These are phyloP conservation scores for Desmodesmus armatus DNA, from an alignment of 139 green algal species.

Conservation along the genomic window DNA sequence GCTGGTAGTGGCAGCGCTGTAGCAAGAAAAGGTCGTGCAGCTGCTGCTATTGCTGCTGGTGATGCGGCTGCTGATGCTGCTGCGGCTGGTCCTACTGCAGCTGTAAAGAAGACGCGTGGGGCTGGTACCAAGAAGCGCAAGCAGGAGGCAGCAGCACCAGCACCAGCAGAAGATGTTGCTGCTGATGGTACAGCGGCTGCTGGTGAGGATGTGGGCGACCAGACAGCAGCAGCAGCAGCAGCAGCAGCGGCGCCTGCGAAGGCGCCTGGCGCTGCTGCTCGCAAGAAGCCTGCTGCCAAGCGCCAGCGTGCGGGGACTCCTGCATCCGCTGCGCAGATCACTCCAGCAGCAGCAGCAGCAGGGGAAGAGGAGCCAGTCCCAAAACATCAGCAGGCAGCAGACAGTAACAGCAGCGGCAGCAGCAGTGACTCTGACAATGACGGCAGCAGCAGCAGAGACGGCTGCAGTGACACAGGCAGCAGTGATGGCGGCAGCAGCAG, in stretches of 20 bases:
- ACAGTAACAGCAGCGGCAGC: slow-evolving; percentile 5
- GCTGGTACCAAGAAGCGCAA: no score
- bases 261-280: background rate
- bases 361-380: background rate
- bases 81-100: background rate
- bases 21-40: background rate
- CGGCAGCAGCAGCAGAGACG: background rate
- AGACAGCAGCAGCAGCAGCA: no score
- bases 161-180: background rate
- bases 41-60: background rate
- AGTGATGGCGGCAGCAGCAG: background rate
- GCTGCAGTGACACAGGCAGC: background rate
- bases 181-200: background rate
- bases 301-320: background rate
- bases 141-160: slow-evolving; percentile 12
- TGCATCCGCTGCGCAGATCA: background rate
- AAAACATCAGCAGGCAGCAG: background rate
- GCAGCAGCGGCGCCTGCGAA: background rate
- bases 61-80: no score
- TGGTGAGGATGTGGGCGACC: background rate
- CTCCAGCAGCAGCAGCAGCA: background rate
- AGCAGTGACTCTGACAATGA: background rate
- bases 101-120: no score
- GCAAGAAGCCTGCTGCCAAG: background rate
- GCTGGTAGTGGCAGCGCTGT: background rate